Percentiles rank a stretch among this genome's conserved stretches.
Conservation (phyloP, 371 early-diverging fungal species). For the Fennellomyces sp. region DNA sequence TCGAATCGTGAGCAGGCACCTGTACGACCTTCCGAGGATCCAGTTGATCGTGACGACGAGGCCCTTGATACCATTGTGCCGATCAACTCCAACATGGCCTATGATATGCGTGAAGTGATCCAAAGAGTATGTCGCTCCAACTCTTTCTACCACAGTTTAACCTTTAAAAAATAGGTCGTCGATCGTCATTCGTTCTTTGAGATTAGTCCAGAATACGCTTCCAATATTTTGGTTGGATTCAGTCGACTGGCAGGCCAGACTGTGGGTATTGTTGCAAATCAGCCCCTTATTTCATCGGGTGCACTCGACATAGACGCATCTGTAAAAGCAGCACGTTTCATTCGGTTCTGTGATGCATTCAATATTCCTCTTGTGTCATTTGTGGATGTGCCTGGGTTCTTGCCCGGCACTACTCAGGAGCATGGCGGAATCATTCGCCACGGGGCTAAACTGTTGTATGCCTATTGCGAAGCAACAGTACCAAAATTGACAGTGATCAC, state of each 20-base stretch:
- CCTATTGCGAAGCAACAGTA: conserved; percentile 96
- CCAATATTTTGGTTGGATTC: conserved; percentile 93
- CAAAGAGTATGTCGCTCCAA: conserved; percentile 50
- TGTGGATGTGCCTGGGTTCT: conserved; percentile 98
- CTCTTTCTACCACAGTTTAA: neutral
- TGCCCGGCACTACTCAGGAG: conserved; percentile 95
- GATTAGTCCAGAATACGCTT: conserved; percentile 91
- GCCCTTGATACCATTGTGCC: conserved; percentile 91
- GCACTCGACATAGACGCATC: conserved; percentile 95
- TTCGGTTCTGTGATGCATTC: conserved; percentile 97
- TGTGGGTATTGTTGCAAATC: conserved; percentile 96
- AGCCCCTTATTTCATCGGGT: conserved; percentile 94
- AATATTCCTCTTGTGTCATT: conserved; percentile 92
- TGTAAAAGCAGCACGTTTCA: conserved; percentile 95
- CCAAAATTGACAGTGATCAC: conserved; percentile 97
- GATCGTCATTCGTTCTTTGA: conserved; percentile 92
- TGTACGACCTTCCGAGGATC: conserved; percentile 72
- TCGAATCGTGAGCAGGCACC: conserved; percentile 80
- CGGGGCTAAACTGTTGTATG: conserved; percentile 96
- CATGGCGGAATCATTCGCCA: conserved; percentile 97
- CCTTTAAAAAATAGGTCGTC: conserved; percentile 52
- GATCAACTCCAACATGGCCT: conserved; percentile 89
- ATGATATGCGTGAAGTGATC: conserved; percentile 94
- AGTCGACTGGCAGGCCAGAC: conserved; percentile 87
- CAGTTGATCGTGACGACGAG: conserved; percentile 72